These are phyloP conservation scores for Sclerotinia trifoliorum DNA, from an alignment of 2,329 filamentous ascomycete species.

Conservation along the genomic window DNA sequence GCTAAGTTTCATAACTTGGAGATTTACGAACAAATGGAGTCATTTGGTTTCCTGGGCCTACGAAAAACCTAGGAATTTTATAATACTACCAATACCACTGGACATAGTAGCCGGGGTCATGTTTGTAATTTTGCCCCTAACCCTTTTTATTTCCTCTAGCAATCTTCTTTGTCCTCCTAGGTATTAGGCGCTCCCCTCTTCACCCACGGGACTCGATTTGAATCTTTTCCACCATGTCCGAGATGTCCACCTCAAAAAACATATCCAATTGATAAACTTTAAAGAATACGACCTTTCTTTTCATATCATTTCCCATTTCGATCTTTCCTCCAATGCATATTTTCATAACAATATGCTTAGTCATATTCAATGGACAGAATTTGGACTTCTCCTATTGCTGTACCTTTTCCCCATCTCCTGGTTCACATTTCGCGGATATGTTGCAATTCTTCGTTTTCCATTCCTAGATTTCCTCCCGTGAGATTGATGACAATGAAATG, in stretches of 20 bases:
- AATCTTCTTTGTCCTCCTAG: background rate
- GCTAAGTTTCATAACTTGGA: slow-evolving; percentile 5
- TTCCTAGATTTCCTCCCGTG: background rate
- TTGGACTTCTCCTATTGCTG: too few species aligned
- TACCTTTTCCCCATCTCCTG: background rate
- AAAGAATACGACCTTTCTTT: background rate
- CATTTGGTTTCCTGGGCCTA: slow-evolving; percentile 13
- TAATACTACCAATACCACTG: slow-evolving; percentile 7
- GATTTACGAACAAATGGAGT: slow-evolving; percentile 11
- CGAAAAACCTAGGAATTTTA: slow-evolving; percentile 5
- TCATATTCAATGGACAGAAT: background rate
- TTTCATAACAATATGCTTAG: background rate
- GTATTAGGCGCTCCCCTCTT: background rate
- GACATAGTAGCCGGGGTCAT: background rate
- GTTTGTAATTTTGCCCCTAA: background rate
- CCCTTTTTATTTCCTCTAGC: background rate
- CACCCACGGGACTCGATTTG: background rate
- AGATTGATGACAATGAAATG: background rate
- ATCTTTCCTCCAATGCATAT: background rate
- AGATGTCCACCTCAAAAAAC: background rate
- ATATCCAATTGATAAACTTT: background rate
- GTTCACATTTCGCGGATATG: too few species aligned
- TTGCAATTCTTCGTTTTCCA: background rate
- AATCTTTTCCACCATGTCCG: background rate
- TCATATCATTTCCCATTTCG: background rate